Base-by-base conservation (phyloP, 805 yeast species). In the Saccharomyces eubayanus region DNA sequence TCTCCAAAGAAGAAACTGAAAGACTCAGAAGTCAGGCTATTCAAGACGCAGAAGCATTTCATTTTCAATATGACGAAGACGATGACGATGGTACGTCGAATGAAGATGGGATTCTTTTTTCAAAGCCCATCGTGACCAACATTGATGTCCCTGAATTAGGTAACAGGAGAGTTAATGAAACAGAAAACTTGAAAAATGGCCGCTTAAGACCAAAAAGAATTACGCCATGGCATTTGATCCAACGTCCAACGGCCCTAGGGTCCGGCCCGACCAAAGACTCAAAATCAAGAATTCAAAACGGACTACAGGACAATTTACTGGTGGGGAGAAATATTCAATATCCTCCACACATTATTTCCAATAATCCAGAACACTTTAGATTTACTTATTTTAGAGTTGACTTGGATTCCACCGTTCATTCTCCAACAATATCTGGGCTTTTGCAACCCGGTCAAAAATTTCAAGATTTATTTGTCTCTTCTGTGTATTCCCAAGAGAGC, bases 341-440 rank as follows among this genome's bases (percentile, higher is more conserved):
- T 51, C 78, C 78, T 14, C 77, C 77, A 3, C 77, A 74, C 51
- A 74, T 75, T 47, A 66, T 74, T 27, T 70, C 74, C 31, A 75
- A 74, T 56, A 74, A 76, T 48, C 77, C 77, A 14, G 82, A 79
- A 54, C 81, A 81, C 56, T 83, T 82, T 66, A 75, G 98, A 58
- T 92, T 88, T 73, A 89, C 98, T 0, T 92, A 92, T 65, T 92
- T 94, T 70, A 77, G 98, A 59, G 96, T 90, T 58, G 95, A 89
- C 63, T 70, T 92, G 59, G 87, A 85, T 14, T 82, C 89, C n/a
- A 91, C 98, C 0, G 81, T 91, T 27, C 97, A 91, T 69, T 82
- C 97, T 0, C 89, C 96, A 1, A 84, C 88, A 5, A 84, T 91
- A 28, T 85, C 95, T 3, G 97, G 97, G 0, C 73, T 91, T 24